Percentiles rank a stretch among this genome's conserved stretches.
These are phyloP conservation scores for Epichloe sp. DNA, from an alignment of 2,329 filamentous ascomycete species.

Conservation along the genomic window DNA sequence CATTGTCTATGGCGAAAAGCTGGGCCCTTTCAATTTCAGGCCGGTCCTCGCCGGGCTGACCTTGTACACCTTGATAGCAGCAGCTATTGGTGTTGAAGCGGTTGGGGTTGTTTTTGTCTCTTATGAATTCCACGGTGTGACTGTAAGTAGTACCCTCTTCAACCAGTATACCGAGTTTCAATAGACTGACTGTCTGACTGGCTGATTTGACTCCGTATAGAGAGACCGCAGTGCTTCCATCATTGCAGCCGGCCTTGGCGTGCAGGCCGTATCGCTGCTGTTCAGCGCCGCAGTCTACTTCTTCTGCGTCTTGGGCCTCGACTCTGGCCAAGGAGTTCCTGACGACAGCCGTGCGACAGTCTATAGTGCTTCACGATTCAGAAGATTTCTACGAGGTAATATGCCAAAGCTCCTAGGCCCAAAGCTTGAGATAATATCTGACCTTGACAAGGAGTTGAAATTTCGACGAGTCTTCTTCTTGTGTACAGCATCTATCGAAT, in stretches of 20 bases:
- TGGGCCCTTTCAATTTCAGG: constrained; percentile 17
- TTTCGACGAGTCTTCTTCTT: constrained; percentile 24
- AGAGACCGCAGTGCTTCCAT: constrained; percentile 23
- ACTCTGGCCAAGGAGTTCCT: constrained; percentile 22
- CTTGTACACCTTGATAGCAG: constrained; percentile 21
- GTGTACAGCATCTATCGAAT: constrained; percentile 28
- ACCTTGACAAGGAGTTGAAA: constrained; percentile 21
- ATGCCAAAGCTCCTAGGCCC: background rate
- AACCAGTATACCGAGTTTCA: no score
- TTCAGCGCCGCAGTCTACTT: constrained; percentile 25
- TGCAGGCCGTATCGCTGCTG: constrained; percentile 29
- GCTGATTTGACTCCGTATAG: constrained; percentile 15
- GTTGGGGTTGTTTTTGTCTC: constrained; percentile 28
- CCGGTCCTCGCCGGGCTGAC: constrained; percentile 22
- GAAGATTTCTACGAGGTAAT: constrained; percentile 30
- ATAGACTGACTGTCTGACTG: no score
- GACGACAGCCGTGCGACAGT: constrained; percentile 26
- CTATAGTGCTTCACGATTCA: constrained; percentile 30
- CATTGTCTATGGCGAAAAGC: constrained; percentile 31
- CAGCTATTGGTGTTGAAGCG: constrained; percentile 24
- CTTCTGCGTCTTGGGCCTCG: constrained; percentile 27
- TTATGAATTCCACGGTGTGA: constrained; percentile 17
- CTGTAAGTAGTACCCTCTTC: constrained; percentile 18
- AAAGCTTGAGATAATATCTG: background rate
- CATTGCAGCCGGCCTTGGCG: constrained; percentile 29